Conservation (phyloP, 441 rosid species). For the Kokia cookei region DNA sequence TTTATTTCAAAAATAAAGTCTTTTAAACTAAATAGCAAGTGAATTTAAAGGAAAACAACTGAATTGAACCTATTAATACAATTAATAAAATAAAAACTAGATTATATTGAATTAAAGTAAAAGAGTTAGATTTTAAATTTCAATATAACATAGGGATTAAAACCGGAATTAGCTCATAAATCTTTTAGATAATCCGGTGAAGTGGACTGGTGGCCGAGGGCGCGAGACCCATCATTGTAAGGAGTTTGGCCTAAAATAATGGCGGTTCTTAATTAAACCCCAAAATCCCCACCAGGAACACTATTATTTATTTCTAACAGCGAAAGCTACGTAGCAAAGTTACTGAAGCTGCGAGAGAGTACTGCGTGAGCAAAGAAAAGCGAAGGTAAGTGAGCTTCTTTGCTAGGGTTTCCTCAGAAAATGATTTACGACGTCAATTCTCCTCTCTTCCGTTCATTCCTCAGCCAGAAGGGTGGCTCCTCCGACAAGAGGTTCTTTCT, state of each 20-base stretch:
- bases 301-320: background rate
- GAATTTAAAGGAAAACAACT: too few species aligned
- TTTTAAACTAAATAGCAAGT: too few species aligned
- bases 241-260: background rate
- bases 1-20: too few species aligned
- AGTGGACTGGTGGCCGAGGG: too few species aligned
- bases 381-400: background rate
- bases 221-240: background rate
- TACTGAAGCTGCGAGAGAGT: background rate
- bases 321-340: background rate
- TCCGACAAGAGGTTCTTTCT: slow-evolving; percentile 72
- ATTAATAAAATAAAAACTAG: too few species aligned
- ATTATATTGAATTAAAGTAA: too few species aligned
- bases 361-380: too few species aligned
- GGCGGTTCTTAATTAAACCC: background rate
- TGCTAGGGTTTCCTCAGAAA: slow-evolving; percentile 19
- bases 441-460: slow-evolving; percentile 80
- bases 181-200: too few species aligned
- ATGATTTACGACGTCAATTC: slow-evolving; percentile 99
- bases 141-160: too few species aligned
- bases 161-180: too few species aligned
- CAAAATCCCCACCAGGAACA: background rate
- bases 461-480: slow-evolving; percentile 87
- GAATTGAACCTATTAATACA: too few species aligned
- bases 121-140: too few species aligned